A percentile compares a stretch with the other conserved stretches of the same genome.
Evolutionary conservation across 2,329 filamentous ascomycete genomes (phyloP).

Genomic region (Massarina eburnea): DNA sequence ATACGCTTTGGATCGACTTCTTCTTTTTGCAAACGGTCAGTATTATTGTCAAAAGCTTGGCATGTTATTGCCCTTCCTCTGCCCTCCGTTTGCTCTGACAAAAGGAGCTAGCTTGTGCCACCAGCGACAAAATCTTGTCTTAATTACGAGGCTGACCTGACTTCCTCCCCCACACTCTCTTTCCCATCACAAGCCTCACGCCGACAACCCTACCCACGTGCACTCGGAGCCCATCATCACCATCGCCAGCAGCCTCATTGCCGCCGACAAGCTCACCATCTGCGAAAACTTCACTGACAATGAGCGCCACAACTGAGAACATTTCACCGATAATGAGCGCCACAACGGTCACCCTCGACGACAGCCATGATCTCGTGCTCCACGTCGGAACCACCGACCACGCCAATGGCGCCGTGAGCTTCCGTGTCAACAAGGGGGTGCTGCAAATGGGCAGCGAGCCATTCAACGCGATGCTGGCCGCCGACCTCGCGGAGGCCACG

Average conservation of each 20-base stretch:
- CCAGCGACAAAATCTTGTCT: neutral
- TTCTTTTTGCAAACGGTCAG: too few relatives aligned
- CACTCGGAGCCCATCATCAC: neutral
- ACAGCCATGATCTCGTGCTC: constrained; percentile 9
- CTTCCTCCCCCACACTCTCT: too few relatives aligned
- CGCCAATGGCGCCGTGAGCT: neutral
- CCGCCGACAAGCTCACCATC: neutral
- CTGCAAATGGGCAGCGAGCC: constrained; percentile 17
- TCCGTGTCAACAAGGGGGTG: constrained; percentile 5
- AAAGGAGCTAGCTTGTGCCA: too few relatives aligned
- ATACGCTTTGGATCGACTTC: too few relatives aligned
- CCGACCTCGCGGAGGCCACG: constrained; percentile 10
- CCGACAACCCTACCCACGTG: too few relatives aligned
- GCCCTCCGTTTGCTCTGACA: too few relatives aligned
- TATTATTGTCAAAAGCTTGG: too few relatives aligned
- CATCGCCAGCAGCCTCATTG: neutral
- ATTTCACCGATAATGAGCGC: neutral
- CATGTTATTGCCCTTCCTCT: too few relatives aligned
- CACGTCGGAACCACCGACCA: constrained; percentile 6
- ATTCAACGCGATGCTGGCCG: constrained; percentile 21
- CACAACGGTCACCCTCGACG: constrained; percentile 5
- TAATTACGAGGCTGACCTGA: too few relatives aligned
- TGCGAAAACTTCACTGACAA: too few relatives aligned
- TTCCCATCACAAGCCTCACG: too few relatives aligned
- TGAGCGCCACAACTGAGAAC: neutral